These are phyloP conservation scores for Clonostachys chloroleuca DNA, from an alignment of 2,329 filamentous ascomycete genomes.

Conservation along the genomic window DNA sequence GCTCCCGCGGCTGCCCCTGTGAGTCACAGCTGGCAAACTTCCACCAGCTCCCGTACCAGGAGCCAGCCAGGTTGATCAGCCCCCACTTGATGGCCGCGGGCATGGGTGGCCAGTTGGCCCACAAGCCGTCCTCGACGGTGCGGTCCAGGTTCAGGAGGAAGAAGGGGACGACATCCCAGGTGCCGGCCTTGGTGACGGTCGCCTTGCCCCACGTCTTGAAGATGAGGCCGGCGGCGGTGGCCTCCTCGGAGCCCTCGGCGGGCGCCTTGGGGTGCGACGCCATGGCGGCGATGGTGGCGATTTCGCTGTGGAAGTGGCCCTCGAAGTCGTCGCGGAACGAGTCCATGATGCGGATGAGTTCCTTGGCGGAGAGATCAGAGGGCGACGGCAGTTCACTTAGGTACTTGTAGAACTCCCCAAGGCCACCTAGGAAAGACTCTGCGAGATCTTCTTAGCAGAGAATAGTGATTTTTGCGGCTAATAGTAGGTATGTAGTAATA, in stretches of 20 bases:
- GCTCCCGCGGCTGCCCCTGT: slow-evolving; percentile 43
- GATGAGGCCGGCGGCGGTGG: slow-evolving; percentile 36
- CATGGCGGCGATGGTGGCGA: slow-evolving; percentile 43
- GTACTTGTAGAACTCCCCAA: slow-evolving; percentile 47
- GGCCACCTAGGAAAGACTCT: slow-evolving; percentile 45
- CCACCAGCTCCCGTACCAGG: slow-evolving; percentile 55
- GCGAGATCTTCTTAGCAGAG: not conserved
- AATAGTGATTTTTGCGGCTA: not conserved
- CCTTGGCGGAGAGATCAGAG: slow-evolving; percentile 33
- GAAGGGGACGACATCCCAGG: slow-evolving; percentile 57
- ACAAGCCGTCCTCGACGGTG: slow-evolving; percentile 53
- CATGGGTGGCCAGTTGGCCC: slow-evolving; percentile 62
- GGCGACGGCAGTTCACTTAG: slow-evolving; percentile 35
- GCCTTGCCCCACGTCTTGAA: slow-evolving; percentile 61
- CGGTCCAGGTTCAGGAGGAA: slow-evolving; percentile 60
- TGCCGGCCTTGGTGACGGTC: slow-evolving; percentile 57
- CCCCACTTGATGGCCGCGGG: slow-evolving; percentile 56
- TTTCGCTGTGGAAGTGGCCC: slow-evolving; percentile 51
- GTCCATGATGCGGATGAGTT: slow-evolving; percentile 44
- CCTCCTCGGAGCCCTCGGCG: slow-evolving; percentile 34
- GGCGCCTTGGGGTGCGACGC: slow-evolving; percentile 46
- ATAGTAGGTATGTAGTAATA: not conserved
- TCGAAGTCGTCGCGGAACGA: slow-evolving; percentile 45
- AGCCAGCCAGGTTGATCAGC: slow-evolving; percentile 52
- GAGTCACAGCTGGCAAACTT: slow-evolving; percentile 60